Conservation (phyloP, 1,139 yeast genomes). For the Pichia sp. region DNA sequence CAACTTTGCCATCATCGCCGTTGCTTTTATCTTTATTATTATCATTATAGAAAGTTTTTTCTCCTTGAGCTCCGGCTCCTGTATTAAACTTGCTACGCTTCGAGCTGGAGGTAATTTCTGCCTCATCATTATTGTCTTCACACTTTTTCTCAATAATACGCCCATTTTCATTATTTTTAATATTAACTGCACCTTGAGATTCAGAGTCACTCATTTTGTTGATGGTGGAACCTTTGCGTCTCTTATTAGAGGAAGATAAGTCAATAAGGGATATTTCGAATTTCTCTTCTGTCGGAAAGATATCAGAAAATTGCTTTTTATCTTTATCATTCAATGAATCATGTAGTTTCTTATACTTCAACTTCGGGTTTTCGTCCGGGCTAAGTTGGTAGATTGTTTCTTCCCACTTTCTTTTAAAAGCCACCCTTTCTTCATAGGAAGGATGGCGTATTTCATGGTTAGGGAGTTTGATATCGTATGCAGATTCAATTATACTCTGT, state of each 20-base stretch:
- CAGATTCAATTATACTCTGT: conserved; percentile 19
- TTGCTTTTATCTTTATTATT: not conserved
- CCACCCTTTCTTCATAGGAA: conserved; percentile 23
- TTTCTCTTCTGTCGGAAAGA: not conserved
- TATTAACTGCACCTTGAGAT: not conserved
- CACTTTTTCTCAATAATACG: too few relatives aligned
- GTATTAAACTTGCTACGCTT: too few relatives aligned
- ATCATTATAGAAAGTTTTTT: not conserved
- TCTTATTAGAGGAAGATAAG: not conserved
- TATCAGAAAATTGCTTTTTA: conserved; percentile 3
- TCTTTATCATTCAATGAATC: conserved; percentile 4
- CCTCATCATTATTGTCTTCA: too few relatives aligned
- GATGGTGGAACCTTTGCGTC: not conserved
- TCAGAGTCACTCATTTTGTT: not conserved
- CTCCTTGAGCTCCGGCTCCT: not conserved
- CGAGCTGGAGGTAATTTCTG: too few relatives aligned
- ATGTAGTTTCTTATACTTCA: not conserved
- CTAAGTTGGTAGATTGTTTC: conserved; percentile 5
- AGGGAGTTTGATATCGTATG: not conserved
- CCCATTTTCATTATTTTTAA: too few relatives aligned
- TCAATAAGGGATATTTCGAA: not conserved
- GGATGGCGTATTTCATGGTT: conserved; percentile 5
- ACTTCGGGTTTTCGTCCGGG: conserved; percentile 1
- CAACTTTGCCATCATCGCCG: not conserved
- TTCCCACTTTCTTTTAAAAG: conserved; percentile 24